These are phyloP conservation scores for Plasmodium chabaudi DNA, from an alignment of 169 alveolate species.

Conservation along the genomic window DNA sequence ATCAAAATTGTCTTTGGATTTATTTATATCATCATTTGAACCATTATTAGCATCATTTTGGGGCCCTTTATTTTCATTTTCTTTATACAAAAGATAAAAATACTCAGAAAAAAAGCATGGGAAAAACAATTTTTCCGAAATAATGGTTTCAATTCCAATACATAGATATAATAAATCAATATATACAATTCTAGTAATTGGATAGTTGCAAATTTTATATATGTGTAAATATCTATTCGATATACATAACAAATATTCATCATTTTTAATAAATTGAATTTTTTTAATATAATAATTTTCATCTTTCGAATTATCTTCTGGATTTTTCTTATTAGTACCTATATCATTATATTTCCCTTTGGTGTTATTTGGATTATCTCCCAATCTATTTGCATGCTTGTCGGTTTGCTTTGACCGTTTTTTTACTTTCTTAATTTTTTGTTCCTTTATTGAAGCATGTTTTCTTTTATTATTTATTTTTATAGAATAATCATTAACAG, in stretches of 20 bases:
- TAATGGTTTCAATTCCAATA: constrained; percentile 66
- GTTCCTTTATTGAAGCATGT: constrained; percentile 6
- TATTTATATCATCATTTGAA: constrained; percentile 27
- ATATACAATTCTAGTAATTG: constrained; percentile 37
- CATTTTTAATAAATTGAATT: constrained; percentile 56
- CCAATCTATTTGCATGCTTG: constrained; percentile 2
- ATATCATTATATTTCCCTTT: constrained; percentile 45
- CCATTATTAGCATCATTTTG: constrained; percentile 1
- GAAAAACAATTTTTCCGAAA: constrained; percentile 42
- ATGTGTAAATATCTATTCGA: constrained; percentile 63
- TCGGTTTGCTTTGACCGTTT: constrained; percentile 15
- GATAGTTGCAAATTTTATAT: constrained; percentile 39
- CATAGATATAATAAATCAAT: constrained; percentile 60
- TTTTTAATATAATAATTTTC: constrained; percentile 60
- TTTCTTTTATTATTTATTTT: constrained; percentile 28
- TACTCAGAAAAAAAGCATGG: constrained; percentile 75
- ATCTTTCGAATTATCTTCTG: constrained; percentile 36
- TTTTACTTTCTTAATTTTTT: constrained; percentile 26
- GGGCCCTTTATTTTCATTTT: constrained; percentile 16
- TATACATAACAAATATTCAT: constrained; percentile 45
- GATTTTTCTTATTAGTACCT: constrained; percentile 12
- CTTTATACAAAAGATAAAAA: constrained; percentile 46
- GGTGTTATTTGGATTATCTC: constrained; percentile 14
- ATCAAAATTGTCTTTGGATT: constrained; percentile 19
- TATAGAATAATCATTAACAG: constrained; percentile 3